Evolutionary conservation across 306 rosid genomes (phyloP).

Genomic region (Argentina anserina): DNA sequence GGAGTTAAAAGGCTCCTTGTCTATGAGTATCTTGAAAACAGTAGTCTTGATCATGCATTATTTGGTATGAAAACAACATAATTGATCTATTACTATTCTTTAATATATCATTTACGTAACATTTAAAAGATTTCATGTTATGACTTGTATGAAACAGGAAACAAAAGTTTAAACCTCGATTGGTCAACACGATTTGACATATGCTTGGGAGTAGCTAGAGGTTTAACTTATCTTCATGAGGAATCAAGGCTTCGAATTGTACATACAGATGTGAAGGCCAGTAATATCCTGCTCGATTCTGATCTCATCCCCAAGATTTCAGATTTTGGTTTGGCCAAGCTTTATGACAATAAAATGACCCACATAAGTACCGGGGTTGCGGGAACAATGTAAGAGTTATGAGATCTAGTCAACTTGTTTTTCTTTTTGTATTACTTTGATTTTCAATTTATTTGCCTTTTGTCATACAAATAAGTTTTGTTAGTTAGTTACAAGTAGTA

Average conservation of each 20-base stretch:
- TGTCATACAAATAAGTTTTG: background rate
- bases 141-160: slow-evolving; percentile 32
- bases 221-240: slow-evolving; percentile 71
- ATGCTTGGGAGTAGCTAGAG: slow-evolving; percentile 72
- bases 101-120: background rate
- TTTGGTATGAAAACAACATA: slow-evolving; percentile 50
- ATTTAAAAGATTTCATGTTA: background rate
- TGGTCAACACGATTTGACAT: slow-evolving; percentile 73
- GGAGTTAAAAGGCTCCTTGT: slow-evolving; percentile 68
- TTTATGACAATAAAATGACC: slow-evolving; percentile 70
- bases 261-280: slow-evolving; percentile 80
- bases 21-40: slow-evolving; percentile 74
- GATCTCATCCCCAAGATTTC: slow-evolving; percentile 71
- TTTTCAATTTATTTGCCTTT: background rate
- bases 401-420: background rate
- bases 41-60: slow-evolving; percentile 80
- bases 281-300: slow-evolving; percentile 67
- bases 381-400: slow-evolving; percentile 62
- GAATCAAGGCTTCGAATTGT: slow-evolving; percentile 70
- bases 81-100: background rate
- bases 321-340: slow-evolving; percentile 74
- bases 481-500: background rate
- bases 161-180: slow-evolving; percentile 34
- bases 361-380: slow-evolving; percentile 84
- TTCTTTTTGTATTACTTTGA: background rate